Conservation (phyloP, 2,329 filamentous ascomycete genomes). For the Rhynchosporium graminicola region DNA sequence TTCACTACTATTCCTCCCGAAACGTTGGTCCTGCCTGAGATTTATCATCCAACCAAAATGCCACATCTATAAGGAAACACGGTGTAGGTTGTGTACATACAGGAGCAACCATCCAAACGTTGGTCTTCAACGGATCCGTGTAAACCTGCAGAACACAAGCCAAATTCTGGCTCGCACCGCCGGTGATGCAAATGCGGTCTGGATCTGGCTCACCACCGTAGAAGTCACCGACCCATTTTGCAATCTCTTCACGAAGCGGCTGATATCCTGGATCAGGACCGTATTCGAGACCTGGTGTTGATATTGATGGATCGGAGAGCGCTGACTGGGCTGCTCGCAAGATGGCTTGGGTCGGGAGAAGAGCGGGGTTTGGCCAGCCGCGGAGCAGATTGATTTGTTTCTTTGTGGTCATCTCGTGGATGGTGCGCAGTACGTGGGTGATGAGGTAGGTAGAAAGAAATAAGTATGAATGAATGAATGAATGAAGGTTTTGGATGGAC, state of each 20-base stretch:
- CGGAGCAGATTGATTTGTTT: constrained; percentile 59
- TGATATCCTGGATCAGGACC: constrained; percentile 75
- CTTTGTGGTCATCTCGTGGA: constrained; percentile 20
- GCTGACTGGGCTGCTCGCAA: constrained; percentile 52
- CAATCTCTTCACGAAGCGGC: constrained; percentile 67
- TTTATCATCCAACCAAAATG: too few species aligned
- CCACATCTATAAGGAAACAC: too few species aligned
- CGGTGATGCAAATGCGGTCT: constrained; percentile 75
- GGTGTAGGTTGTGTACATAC: too few species aligned
- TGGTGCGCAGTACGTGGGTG: neutral
- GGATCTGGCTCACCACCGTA: constrained; percentile 38
- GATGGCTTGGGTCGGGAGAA: constrained; percentile 42
- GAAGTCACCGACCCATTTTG: constrained; percentile 67
- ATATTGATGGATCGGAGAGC: constrained; percentile 60
- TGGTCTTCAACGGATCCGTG: constrained; percentile 76
- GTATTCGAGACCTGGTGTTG: constrained; percentile 70
- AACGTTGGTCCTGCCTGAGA: too few species aligned
- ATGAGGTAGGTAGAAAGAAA: neutral
- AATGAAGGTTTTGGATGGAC: neutral
- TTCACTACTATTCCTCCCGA: too few species aligned
- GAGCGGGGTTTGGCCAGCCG: constrained; percentile 62
- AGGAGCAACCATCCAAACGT: constrained; percentile 79
- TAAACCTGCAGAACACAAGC: constrained; percentile 77
- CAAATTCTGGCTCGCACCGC: constrained; percentile 82
- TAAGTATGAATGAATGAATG: neutral